Evolutionary conservation across 257 asterid genomes (phyloP).

Genomic region (Echites panduratus): DNA sequence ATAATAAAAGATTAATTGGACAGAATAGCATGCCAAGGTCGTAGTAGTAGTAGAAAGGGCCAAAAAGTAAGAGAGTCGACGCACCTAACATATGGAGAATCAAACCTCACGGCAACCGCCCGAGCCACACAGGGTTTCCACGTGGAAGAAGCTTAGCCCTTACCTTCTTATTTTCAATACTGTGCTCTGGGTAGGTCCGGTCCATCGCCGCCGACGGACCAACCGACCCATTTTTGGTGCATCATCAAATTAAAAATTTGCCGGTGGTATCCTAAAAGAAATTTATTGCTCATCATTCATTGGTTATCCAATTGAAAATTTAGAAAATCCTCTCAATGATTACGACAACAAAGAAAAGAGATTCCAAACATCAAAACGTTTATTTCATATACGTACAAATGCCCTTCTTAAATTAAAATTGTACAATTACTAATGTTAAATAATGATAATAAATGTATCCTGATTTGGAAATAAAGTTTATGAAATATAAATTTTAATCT

Average conservation of each 20-base stretch:
- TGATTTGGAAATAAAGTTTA: too few species aligned
- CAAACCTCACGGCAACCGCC: constrained; percentile 13
- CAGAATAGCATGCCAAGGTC: not conserved
- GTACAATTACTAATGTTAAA: too few species aligned
- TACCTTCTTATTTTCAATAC: too few species aligned
- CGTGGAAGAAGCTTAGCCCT: constrained; percentile 12
- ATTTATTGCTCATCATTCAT: not conserved
- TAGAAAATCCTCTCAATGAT: not conserved
- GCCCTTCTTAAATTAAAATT: too few species aligned
- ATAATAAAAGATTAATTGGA: too few species aligned
- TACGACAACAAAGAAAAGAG: not conserved
- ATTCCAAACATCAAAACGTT: too few species aligned
- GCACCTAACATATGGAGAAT: not conserved
- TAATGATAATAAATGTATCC: too few species aligned
- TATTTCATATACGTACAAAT: too few species aligned
- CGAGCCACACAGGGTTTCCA: constrained; percentile 9
- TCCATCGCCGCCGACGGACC: constrained; percentile 16
- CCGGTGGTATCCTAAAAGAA: too few species aligned
- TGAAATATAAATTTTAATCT: too few species aligned
- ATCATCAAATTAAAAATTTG: too few species aligned
- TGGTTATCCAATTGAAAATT: not conserved
- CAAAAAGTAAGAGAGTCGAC: not conserved
- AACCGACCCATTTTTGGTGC: not conserved
- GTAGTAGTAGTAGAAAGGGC: not conserved
- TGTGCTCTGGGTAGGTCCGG: too few species aligned